These are phyloP conservation scores for Carallia pectinifolia DNA, from an alignment of 345 rosid species.

Conservation along the genomic window DNA sequence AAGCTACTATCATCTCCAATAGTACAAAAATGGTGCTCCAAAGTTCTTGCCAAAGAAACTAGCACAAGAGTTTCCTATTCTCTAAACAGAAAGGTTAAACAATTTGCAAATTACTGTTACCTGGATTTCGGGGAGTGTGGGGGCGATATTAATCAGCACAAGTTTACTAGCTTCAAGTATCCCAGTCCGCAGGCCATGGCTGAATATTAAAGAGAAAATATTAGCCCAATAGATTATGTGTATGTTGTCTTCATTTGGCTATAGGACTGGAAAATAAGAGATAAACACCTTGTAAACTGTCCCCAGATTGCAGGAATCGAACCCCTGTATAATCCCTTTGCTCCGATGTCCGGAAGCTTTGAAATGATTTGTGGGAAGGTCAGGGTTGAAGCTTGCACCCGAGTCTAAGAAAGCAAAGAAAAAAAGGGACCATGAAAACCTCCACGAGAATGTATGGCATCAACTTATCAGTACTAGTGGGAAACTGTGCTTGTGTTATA, in stretches of 20 bases:
- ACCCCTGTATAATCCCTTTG: slow-evolving; percentile 79
- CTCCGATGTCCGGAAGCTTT: slow-evolving; percentile 91
- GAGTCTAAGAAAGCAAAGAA: slow-evolving; percentile 54
- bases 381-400: slow-evolving; percentile 91
- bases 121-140: slow-evolving; percentile 86
- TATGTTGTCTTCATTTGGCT: slow-evolving; percentile 3
- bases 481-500: background rate
- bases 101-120: slow-evolving; percentile 29
- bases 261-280: slow-evolving; percentile 1
- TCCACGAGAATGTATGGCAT: slow-evolving; percentile 4
- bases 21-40: background rate
- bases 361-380: slow-evolving; percentile 81
- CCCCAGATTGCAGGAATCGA: slow-evolving; percentile 96
- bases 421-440: slow-evolving; percentile 4
- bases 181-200: slow-evolving; percentile 97
- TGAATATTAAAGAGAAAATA: slow-evolving; percentile 29
- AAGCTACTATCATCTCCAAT: background rate
- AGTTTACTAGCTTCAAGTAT: slow-evolving; percentile 90
- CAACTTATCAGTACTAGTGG: background rate
- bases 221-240: slow-evolving; percentile 11
- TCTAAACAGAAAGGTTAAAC: slow-evolving; percentile 6
- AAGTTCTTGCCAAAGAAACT: background rate
- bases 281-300: slow-evolving; percentile 85
- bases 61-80: background rate
- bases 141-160: slow-evolving; percentile 80